Percentiles rank a stretch among this genome's conserved stretches.
phyloP scores from a whole-genome alignment of 1,284 basidiomycete species.

The Pseudozyma pruni region DNA sequence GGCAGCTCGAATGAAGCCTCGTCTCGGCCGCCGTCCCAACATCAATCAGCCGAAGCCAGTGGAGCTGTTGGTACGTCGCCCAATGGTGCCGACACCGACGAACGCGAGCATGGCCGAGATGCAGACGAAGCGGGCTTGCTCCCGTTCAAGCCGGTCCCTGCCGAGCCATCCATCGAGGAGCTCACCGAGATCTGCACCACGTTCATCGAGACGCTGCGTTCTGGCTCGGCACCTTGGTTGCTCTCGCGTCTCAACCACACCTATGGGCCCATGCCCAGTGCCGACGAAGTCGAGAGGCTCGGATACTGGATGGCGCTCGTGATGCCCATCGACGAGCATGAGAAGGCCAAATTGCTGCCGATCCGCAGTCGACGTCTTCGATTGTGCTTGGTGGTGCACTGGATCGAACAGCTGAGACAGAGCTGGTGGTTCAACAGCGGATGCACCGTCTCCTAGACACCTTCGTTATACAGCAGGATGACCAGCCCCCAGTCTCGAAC shows the following conservation, averaged over 20 bases:
- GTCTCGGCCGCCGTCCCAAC: not conserved
- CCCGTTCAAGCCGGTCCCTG: slow-evolving; percentile 44
- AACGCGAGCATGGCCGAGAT: not conserved
- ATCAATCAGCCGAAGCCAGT: not conserved
- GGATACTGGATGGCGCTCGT: slow-evolving; percentile 82
- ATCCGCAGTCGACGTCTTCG: slow-evolving; percentile 82
- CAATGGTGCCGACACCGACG: not conserved
- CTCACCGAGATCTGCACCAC: slow-evolving; percentile 80
- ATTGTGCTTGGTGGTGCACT: slow-evolving; percentile 84
- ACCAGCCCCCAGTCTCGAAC: no score
- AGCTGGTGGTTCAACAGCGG: slow-evolving; percentile 68
- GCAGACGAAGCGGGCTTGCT: slow-evolving; percentile 18
- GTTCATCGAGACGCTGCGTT: slow-evolving; percentile 82
- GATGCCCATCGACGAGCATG: slow-evolving; percentile 92
- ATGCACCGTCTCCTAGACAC: slow-evolving; percentile 58
- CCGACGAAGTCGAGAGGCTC: slow-evolving; percentile 54
- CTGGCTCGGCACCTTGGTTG: slow-evolving; percentile 88
- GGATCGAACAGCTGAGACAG: slow-evolving; percentile 82
- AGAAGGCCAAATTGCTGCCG: slow-evolving; percentile 92
- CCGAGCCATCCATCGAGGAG: slow-evolving; percentile 73
- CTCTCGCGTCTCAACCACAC: slow-evolving; percentile 79
- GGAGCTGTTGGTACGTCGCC: not conserved
- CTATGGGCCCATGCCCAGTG: slow-evolving; percentile 58
- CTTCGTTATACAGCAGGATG: not conserved
- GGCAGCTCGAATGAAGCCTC: not conserved